Base-by-base conservation (phyloP, 257 asterid genomes). In the Oldenlandia corymbosa region DNA sequence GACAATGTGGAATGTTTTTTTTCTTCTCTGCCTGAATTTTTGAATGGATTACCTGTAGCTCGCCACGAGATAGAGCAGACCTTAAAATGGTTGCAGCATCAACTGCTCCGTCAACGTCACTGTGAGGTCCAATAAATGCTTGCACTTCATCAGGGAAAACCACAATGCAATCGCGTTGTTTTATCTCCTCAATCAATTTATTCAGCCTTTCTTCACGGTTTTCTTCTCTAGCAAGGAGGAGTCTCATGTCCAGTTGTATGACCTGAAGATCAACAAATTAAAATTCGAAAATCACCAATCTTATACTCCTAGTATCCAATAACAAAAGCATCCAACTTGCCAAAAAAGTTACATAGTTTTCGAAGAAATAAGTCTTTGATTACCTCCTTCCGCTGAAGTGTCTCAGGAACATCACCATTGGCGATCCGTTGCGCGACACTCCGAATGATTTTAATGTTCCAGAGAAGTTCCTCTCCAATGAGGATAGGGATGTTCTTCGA, bases 391-490 rank as follows among this genome's bases (percentile, higher is more conserved):
- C 99, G 97, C 65, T 92, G 95, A 52, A 92, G 79, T 31, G 97
- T 92, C 83, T 92, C 99, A 5, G 99, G 97, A 68, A 89, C 97
- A 77, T 89, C 99, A 11, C 99, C 96, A 63, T 18, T 82, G 57
- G 95, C 88, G 72, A 92, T 92, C 80, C 99, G 82, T 75, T 92
- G 99, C 55, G 99, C 99, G 52, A 92, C 87, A 30, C 99, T 96
- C 79, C 89, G 97, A 23, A 96, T 97, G 69, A 92, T 87, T 57
- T 97, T 97, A 71, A 97, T 92, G 82, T 92, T 92, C 27, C 99
- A 97, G 21, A 92, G 97, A 71, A 97, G 97, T 28, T 97, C 97
- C 76, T 89, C 97, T 76, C 99, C 99, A 71, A 92, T 87, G 71
- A 92, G 99, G 73, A 97, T 89, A 14, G 99, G 99, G 75, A 89